A percentile compares a stretch with the other conserved stretches of the same genome.
These are phyloP conservation scores for Pichia manshurica DNA, from an alignment of 805 yeast species.

Conservation along the genomic window DNA sequence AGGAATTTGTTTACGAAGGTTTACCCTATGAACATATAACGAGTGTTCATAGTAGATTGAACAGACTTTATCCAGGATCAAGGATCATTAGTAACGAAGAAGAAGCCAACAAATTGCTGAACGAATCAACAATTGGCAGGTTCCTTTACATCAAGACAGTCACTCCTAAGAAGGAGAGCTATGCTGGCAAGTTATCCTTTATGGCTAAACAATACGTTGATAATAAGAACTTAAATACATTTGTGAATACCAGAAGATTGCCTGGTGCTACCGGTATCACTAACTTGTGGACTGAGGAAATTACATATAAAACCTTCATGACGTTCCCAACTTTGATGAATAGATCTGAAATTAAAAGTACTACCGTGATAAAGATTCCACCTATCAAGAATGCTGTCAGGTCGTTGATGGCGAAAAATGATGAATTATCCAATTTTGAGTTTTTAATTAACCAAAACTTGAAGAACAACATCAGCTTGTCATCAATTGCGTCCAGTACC, in stretches of 20 bases:
- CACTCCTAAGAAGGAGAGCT: conserved; percentile 51
- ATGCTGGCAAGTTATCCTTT: conserved; percentile 41
- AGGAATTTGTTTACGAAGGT: conserved; percentile 79
- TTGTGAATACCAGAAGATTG: conserved; percentile 62
- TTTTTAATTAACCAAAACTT: conserved; percentile 42
- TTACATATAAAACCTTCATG: conserved; percentile 65
- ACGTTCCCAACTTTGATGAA: conserved; percentile 88
- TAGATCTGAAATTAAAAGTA: conserved; percentile 60
- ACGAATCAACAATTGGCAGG: conserved; percentile 60
- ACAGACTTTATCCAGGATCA: conserved; percentile 77
- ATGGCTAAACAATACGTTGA: conserved; percentile 72
- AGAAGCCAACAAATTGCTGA: conserved; percentile 46
- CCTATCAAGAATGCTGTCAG: conserved; percentile 80
- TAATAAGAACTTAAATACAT: conserved; percentile 64
- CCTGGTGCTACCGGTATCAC: conserved; percentile 68
- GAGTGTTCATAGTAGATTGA: conserved; percentile 70
- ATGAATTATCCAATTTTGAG: conserved; percentile 66
- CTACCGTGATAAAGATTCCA: conserved; percentile 52
- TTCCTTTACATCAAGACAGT: conserved; percentile 68
- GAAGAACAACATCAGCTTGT: conserved; percentile 32
- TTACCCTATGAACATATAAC: conserved; percentile 82
- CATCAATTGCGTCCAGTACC: conserved; percentile 27
- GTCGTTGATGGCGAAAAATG: conserved; percentile 59
- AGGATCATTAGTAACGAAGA: conserved; percentile 52
- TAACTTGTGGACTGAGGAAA: conserved; percentile 86